Percentiles rank a stretch among this genome's conserved stretches.
Evolutionary conservation across 768 basidiomycete genomes (phyloP).

Genomic region (Xanthoconium purpureum): DNA sequence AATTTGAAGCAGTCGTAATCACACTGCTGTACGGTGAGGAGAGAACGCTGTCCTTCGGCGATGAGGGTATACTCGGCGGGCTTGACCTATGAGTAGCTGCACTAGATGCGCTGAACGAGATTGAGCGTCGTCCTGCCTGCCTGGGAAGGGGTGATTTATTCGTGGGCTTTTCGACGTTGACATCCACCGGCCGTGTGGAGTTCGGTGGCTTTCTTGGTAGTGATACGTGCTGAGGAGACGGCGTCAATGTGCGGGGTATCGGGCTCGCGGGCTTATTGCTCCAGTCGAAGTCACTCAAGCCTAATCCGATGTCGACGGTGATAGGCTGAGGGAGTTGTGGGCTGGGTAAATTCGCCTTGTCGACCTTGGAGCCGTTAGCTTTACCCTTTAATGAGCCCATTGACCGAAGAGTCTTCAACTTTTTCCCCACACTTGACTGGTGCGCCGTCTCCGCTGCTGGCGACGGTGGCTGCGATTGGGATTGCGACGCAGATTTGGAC

Average conservation of each 20-base stretch:
- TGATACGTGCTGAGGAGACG: conserved; percentile 18
- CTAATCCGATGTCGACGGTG: conserved; percentile 54
- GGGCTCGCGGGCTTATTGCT: conserved; percentile 23
- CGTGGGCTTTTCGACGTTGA: conserved; percentile 35
- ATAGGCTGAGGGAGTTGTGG: conserved; percentile 54
- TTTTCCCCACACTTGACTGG: conserved; percentile 39
- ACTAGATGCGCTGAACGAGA: conserved; percentile 52
- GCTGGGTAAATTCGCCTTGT: conserved; percentile 42
- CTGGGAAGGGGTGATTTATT: conserved; percentile 40
- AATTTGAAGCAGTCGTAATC: conserved; percentile 24
- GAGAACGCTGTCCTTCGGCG: conserved; percentile 47
- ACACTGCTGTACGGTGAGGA: conserved; percentile 26
- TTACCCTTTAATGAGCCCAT: conserved; percentile 77
- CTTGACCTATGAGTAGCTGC: conserved; percentile 34
- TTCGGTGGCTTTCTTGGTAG: conserved; percentile 14
- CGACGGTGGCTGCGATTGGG: conserved; percentile 46
- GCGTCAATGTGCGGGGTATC: conserved; percentile 11
- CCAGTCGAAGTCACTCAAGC: conserved; percentile 58
- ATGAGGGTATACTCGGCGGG: conserved; percentile 50
- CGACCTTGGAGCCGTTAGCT: conserved; percentile 27
- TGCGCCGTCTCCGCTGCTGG: conserved; percentile 39
- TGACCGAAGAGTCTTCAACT: conserved; percentile 71
- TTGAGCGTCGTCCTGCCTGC: conserved; percentile 60
- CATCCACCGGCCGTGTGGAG: conserved; percentile 23
- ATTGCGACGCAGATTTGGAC: conserved; percentile 41